Base-by-base conservation (phyloP, 441 rosid genomes). In the Euphorbia celastroides region DNA sequence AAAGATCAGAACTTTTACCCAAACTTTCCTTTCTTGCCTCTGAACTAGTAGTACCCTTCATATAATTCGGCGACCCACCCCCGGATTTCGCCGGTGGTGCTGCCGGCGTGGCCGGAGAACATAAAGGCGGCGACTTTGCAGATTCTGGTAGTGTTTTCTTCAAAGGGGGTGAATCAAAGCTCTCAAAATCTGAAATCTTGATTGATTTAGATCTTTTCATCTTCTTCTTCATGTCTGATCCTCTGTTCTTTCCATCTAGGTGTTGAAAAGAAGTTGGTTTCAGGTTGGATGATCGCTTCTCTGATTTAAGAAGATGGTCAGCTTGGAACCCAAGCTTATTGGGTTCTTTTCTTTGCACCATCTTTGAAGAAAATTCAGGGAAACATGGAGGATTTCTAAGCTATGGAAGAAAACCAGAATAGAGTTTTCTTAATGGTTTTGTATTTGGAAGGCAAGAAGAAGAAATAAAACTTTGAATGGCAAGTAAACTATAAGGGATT, bases 1-100 rank as follows among this genome's bases (percentile, higher is more conserved):
- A 50, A 68, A 79, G 70, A 78, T 63, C 70, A 66, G 85, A 77
- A 64, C 77, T 57, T 80, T 59, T 79, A 85, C 77, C 70, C 83
- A 23, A 68, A 22, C 70, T 75, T 74, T 87, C 97, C 44, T 82
- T 88, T 70, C 88, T 86, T 25, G 96, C 96, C 77, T 85, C 85
- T 31, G 93, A 93, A 64, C 97, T 76, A 80, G 82, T 83, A 10
- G 98, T 93, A 44, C 83, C 82, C 81, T 88, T 93, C 97, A 87
- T 93, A 78, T 90, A 90, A 76, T 89, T 93, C 9, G 96, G 95
- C 31, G 88, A 78, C 1, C 77, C 78, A 10, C 73, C 77, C 46
- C 69, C 30, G 7, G 71, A 30, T 78, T 71, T 83, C 69, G 60
- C 63, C 32, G 74, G 82, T 0, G 73, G 72, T 44, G 76, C 61